Evolutionary conservation across 2,329 filamentous ascomycete genomes (phyloP).

Genomic region (Alternaria ventricosa): DNA sequence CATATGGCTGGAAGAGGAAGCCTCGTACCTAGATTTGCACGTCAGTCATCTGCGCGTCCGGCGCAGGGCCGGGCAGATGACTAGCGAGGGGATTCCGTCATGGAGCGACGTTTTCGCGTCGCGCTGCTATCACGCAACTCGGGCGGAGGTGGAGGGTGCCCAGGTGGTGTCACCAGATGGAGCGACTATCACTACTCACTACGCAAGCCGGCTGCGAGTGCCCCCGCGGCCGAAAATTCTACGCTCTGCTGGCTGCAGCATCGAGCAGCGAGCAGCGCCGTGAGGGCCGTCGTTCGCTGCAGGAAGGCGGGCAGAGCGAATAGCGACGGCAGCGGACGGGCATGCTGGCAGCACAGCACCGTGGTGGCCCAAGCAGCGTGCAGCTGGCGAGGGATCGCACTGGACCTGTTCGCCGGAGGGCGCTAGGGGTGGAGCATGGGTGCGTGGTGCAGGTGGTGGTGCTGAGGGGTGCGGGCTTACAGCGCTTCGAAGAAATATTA

Average conservation of each 20-base stretch:
- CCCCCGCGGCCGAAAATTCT: conserved; percentile 15
- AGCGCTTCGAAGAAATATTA: conserved; percentile 7
- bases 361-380: conserved; percentile 22
- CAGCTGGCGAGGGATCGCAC: conserved; percentile 13
- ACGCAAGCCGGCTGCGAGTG: neutral
- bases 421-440: conserved; percentile 10
- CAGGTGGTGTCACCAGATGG: conserved; percentile 24
- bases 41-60: conserved; percentile 41
- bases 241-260: conserved; percentile 1
- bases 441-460: neutral
- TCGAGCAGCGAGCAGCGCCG: conserved; percentile 8
- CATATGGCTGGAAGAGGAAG: conserved; percentile 30
- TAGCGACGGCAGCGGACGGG: conserved; percentile 8
- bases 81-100: conserved; percentile 35
- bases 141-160: conserved; percentile 2
- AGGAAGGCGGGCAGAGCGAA: conserved; percentile 17
- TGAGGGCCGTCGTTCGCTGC: conserved; percentile 2
- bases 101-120: conserved; percentile 24
- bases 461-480: conserved; percentile 32
- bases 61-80: conserved; percentile 45
- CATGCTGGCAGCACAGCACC: conserved; percentile 20
- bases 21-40: conserved; percentile 38
- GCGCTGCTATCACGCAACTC: conserved; percentile 15
- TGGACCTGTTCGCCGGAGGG: conserved; percentile 30
- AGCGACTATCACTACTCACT: neutral